Evolutionary conservation across 176 grass and related monocot genomes (phyloP).

Genomic region (Stipa capillata): DNA sequence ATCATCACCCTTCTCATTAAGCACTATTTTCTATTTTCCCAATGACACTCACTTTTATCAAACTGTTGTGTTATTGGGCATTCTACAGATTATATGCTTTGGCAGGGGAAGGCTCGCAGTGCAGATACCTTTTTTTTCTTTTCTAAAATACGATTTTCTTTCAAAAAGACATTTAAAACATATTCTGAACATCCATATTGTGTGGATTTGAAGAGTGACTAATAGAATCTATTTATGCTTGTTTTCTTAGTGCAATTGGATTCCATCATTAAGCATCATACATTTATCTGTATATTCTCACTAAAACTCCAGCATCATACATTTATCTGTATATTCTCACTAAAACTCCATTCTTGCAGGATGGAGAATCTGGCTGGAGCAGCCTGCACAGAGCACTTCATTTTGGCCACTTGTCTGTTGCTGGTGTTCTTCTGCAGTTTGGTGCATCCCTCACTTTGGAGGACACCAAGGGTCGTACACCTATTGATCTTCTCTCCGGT

Average conservation of each 20-base stretch:
- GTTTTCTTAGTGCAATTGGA: neutral
- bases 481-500: conserved; percentile 83
- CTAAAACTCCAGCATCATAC: no score
- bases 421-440: conserved; percentile 71
- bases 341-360: conserved; percentile 39
- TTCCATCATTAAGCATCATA: neutral
- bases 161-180: neutral
- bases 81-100: neutral
- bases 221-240: neutral
- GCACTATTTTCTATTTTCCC: neutral
- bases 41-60: neutral
- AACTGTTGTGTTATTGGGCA: neutral
- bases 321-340: conserved; percentile 2
- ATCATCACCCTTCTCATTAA: neutral
- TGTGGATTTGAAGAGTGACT: conserved; percentile 3
- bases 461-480: conserved; percentile 81
- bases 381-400: conserved; percentile 94
- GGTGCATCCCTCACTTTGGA: conserved; percentile 86
- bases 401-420: conserved; percentile 87
- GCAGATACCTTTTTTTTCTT: no score
- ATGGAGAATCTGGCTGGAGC: conserved; percentile 98
- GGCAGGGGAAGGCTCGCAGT: neutral
- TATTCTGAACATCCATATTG: neutral
- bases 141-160: neutral
- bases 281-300: no score